These are phyloP conservation scores for Cystobasidium ongulense DNA, from an alignment of 768 basidiomycete genomes.

Conservation along the genomic window DNA sequence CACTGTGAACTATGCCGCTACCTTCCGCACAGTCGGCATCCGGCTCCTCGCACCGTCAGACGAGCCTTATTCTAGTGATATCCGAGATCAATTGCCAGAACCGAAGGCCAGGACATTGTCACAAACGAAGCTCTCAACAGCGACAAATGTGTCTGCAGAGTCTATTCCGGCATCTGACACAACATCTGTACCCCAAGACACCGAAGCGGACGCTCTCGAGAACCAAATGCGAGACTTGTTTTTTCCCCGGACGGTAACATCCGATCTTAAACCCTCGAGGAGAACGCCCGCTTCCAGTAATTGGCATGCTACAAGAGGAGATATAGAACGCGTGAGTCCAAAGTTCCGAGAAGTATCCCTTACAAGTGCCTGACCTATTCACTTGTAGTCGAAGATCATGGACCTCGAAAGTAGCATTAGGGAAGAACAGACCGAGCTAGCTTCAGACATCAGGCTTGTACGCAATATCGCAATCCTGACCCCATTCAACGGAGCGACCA, in stretches of 20 bases:
- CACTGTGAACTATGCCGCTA: conserved; percentile 83
- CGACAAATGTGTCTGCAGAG: not conserved
- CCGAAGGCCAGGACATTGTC: not conserved
- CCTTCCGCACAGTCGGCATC: conserved; percentile 77
- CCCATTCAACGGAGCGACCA: conserved; percentile 76
- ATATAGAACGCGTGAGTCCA: conserved; percentile 7
- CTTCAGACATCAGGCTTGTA: conserved; percentile 61
- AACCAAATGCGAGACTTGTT: not conserved
- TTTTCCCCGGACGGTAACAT: not conserved
- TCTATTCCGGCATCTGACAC: not conserved
- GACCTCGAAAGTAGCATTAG: conserved; percentile 59
- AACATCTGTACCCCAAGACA: not conserved
- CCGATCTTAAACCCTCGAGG: not conserved
- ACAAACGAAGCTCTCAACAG: not conserved
- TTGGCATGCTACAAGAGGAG: not conserved
- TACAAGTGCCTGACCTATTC: not conserved
- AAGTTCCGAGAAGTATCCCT: not conserved
- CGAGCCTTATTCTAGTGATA: not conserved
- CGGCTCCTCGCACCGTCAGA: conserved; percentile 50
- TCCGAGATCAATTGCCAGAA: not conserved
- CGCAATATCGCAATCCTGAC: conserved; percentile 76
- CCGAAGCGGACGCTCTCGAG: not conserved
- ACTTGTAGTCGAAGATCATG: conserved; percentile 57
- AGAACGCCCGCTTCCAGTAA: not conserved
- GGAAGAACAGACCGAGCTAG: conserved; percentile 55